phyloP scores from a whole-genome alignment of 176 grass and related monocot species.

The Triticum monococcum region DNA sequence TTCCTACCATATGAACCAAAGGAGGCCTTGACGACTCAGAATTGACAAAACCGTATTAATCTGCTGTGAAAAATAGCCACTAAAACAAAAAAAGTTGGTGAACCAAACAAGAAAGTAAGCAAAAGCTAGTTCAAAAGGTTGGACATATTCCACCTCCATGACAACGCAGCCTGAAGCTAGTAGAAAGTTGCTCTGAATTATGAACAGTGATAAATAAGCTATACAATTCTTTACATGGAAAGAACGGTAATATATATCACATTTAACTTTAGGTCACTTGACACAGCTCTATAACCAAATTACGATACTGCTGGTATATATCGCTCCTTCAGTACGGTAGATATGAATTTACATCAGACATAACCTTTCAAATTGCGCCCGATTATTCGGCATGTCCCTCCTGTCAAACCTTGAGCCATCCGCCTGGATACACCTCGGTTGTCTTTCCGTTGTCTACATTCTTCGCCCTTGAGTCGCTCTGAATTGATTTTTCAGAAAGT shows the following conservation, averaged over 20 bases:
- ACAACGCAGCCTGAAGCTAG: neutral
- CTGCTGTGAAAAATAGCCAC: neutral
- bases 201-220: neutral
- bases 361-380: neutral
- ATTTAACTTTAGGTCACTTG: conserved; percentile 15
- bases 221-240: conserved; percentile 27
- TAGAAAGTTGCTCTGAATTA: neutral
- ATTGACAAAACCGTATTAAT: neutral
- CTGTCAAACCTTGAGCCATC: conserved; percentile 46
- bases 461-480: conserved; percentile 20
- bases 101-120: neutral
- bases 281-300: neutral
- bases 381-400: neutral
- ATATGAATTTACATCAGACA: neutral
- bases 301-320: neutral
- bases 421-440: conserved; percentile 34
- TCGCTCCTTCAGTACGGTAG: neutral
- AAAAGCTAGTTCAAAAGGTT: neutral
- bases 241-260: neutral
- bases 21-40: neutral
- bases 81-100: neutral
- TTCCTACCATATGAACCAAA: no score
- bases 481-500: conserved; percentile 34
- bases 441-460: conserved; percentile 26
- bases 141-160: neutral